phyloP scores from a whole-genome alignment of 768 basidiomycete species.

The Pseudohyphozyma bogoriensis region DNA sequence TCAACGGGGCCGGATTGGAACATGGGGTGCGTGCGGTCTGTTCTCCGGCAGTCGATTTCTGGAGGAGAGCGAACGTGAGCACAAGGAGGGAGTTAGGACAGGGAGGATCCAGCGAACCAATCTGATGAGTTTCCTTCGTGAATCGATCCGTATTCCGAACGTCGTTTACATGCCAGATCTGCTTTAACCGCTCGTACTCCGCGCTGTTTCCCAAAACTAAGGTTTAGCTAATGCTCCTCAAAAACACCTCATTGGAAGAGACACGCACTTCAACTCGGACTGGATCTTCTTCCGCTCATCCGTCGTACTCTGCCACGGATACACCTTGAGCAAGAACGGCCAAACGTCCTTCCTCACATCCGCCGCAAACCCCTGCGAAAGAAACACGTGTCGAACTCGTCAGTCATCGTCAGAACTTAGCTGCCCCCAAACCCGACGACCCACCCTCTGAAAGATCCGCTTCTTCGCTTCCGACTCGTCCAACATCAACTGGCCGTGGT shows the following conservation, averaged over 20 bases:
- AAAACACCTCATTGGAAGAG: too few relatives aligned
- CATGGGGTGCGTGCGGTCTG: conserved; percentile 84
- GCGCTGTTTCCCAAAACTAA: conserved; percentile 41
- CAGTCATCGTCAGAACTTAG: not conserved
- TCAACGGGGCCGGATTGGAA: conserved; percentile 46
- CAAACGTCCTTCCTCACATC: conserved; percentile 65
- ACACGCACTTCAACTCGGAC: conserved; percentile 53
- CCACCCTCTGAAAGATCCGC: conserved; percentile 62
- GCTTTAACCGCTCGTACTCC: conserved; percentile 60
- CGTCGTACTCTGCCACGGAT: conserved; percentile 63
- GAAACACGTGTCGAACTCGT: not conserved
- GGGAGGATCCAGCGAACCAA: conserved; percentile 5
- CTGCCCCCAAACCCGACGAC: not conserved
- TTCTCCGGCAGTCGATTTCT: conserved; percentile 93
- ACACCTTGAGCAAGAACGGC: conserved; percentile 80
- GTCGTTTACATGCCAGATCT: conserved; percentile 73
- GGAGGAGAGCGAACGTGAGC: conserved; percentile 10
- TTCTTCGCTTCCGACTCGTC: conserved; percentile 57
- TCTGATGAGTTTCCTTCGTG: conserved; percentile 55
- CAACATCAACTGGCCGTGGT: conserved; percentile 24
- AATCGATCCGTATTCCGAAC: conserved; percentile 68
- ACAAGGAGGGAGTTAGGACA: too few relatives aligned
- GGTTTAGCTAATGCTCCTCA: not conserved
- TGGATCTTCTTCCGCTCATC: conserved; percentile 54
- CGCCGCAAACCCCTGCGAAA: conserved; percentile 46